These are phyloP conservation scores for Capsicum baccatum DNA, from an alignment of 257 asterid genomes.

Conservation along the genomic window DNA sequence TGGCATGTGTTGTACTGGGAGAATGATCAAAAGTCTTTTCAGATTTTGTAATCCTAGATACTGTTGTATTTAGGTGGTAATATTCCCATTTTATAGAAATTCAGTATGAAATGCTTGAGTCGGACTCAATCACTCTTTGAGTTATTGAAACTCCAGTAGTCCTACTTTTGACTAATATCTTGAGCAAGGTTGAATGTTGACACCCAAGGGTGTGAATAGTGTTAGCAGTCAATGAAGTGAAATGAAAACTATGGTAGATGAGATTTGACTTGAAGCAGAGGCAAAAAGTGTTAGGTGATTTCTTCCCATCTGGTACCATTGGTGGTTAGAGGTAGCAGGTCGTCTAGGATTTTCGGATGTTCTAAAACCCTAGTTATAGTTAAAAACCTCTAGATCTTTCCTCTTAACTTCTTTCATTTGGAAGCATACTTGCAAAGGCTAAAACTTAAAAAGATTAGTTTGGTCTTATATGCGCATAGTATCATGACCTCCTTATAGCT, in stretches of 20 bases:
- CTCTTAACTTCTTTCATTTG: neutral
- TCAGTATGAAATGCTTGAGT: neutral
- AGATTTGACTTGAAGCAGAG: neutral
- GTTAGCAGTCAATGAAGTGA: neutral
- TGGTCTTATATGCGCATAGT: neutral
- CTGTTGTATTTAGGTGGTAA: neutral
- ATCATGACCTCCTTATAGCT: neutral
- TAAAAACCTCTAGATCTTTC: neutral
- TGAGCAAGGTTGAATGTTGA: neutral
- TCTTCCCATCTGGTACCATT: neutral
- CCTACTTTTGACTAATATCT: neutral
- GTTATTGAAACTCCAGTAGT: neutral
- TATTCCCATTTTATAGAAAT: neutral
- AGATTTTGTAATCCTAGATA: neutral
- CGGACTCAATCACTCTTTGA: no score
- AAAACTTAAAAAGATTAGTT: neutral
- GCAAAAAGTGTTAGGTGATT: no score
- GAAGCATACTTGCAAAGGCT: neutral
- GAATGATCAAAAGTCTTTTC: neutral
- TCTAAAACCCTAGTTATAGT: neutral
- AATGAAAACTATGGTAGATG: neutral
- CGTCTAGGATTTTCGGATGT: neutral
- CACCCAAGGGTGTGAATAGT: neutral
- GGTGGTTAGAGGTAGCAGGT: neutral
- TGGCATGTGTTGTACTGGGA: neutral